These are phyloP conservation scores for Selaginella tamariscina DNA, from an alignment of 75 land plant species.

Conservation along the genomic window DNA sequence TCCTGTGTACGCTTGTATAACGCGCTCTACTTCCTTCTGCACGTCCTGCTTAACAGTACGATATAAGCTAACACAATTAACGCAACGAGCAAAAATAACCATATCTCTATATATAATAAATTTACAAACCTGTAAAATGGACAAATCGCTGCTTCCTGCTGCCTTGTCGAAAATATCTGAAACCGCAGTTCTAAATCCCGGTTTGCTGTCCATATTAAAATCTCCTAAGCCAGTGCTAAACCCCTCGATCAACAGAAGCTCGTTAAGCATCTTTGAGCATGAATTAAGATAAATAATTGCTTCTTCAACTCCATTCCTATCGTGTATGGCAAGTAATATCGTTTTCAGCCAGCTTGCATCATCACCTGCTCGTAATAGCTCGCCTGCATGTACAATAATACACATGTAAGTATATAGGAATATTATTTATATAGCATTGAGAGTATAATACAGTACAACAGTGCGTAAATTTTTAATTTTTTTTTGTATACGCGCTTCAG, in stretches of 20 bases:
- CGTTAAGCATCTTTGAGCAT: not conserved
- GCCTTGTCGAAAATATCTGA: too few species aligned
- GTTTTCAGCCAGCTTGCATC: not conserved
- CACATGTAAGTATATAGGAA: too few species aligned
- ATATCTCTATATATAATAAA: too few species aligned
- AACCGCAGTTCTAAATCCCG: too few species aligned
- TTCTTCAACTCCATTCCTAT: not conserved
- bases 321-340: not conserved
- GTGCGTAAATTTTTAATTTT: too few species aligned
- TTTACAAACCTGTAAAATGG: not conserved
- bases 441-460: too few species aligned
- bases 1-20: not conserved
- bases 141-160: not conserved
- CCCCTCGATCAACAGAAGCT: not conserved
- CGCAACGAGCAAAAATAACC: too few species aligned
- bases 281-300: not conserved
- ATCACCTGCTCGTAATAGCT: not conserved
- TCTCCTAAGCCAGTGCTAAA: not conserved
- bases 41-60: not conserved
- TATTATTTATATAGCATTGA: too few species aligned
- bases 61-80: too few species aligned
- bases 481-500: too few species aligned
- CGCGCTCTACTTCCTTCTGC: not conserved
- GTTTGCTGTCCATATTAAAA: not conserved
- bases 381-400: too few species aligned